Conservation (phyloP, 495 filamentous ascomycete genomes). For the Aspergillus cristatus region DNA sequence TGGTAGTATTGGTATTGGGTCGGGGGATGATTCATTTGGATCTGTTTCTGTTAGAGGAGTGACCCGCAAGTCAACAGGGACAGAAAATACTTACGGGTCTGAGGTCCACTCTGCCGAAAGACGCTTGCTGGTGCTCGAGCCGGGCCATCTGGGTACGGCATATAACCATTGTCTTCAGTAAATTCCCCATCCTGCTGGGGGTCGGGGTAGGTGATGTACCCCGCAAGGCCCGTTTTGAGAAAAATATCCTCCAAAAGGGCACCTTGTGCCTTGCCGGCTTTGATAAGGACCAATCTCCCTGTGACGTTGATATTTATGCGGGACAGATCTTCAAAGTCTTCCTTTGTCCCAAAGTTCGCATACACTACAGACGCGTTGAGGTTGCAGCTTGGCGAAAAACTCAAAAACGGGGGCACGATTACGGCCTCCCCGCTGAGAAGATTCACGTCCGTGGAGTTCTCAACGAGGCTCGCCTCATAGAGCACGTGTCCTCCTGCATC, state of each 20-base stretch:
- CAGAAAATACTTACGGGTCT: constrained; percentile 39
- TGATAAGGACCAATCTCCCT: constrained; percentile 68
- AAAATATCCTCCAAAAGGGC: constrained; percentile 35
- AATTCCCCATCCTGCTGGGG: constrained; percentile 67
- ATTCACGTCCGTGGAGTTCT: constrained; percentile 59
- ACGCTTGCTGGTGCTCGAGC: constrained; percentile 63
- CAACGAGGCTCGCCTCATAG: constrained; percentile 59
- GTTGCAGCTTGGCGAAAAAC: constrained; percentile 20
- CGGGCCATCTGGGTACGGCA: constrained; percentile 63
- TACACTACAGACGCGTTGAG: not conserved
- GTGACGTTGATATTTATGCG: constrained; percentile 56
- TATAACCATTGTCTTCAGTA: constrained; percentile 58
- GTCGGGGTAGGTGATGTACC: constrained; percentile 63
- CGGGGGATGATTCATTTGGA: too few relatives aligned
- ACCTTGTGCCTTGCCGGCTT: constrained; percentile 60
- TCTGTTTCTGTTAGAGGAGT: too few relatives aligned
- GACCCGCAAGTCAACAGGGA: too few relatives aligned
- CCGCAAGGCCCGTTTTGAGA: constrained; percentile 69
- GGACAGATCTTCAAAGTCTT: constrained; percentile 21
- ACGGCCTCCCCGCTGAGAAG: constrained; percentile 42
- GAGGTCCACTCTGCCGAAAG: constrained; percentile 67
- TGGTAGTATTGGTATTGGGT: too few relatives aligned
- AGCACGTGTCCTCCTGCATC: constrained; percentile 19
- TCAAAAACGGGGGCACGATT: constrained; percentile 55
- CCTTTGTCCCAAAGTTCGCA: not conserved